These are phyloP conservation scores for Globomyces pollinis-pini DNA, from an alignment of 192 early-diverging fungal genomes.

Conservation along the genomic window DNA sequence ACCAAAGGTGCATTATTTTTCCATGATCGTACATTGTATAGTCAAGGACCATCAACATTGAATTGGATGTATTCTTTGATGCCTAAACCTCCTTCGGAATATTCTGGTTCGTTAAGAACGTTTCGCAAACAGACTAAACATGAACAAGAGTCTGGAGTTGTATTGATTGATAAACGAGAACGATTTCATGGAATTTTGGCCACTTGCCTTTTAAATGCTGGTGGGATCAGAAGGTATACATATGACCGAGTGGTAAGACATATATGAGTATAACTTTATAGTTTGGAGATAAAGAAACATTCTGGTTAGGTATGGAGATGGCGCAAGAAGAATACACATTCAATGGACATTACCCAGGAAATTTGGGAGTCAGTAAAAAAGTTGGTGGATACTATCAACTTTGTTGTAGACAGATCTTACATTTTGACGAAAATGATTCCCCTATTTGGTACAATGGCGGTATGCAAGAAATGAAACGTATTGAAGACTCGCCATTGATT, in stretches of 20 bases:
- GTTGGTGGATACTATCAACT: not conserved
- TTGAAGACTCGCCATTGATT: not conserved
- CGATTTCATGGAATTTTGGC: slow-evolving; percentile 44
- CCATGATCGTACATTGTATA: slow-evolving; percentile 45
- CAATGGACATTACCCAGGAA: not conserved
- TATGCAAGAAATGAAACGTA: not conserved
- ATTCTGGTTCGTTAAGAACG: slow-evolving; percentile 31
- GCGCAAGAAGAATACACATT: slow-evolving; percentile 17
- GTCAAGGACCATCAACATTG: slow-evolving; percentile 14
- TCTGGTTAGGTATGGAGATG: slow-evolving; percentile 61
- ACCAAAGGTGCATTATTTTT: slow-evolving; percentile 49
- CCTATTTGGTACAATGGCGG: slow-evolving; percentile 9
- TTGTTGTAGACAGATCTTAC: not conserved
- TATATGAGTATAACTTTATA: too few relatives aligned
- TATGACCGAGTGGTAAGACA: slow-evolving; percentile 15
- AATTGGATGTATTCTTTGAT: slow-evolving; percentile 47
- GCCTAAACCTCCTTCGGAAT: slow-evolving; percentile 31
- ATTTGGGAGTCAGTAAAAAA: not conserved
- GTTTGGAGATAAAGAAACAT: slow-evolving; percentile 65
- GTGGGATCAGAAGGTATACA: slow-evolving; percentile 10
- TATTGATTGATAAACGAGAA: slow-evolving; percentile 47
- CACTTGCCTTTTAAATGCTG: slow-evolving; percentile 44
- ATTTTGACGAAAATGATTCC: slow-evolving; percentile 2
- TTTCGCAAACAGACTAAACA: slow-evolving; percentile 31
- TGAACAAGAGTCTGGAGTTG: slow-evolving; percentile 61